These are phyloP conservation scores for Papiliotrema flavescens DNA, from an alignment of 1,284 basidiomycete species.

Conservation along the genomic window DNA sequence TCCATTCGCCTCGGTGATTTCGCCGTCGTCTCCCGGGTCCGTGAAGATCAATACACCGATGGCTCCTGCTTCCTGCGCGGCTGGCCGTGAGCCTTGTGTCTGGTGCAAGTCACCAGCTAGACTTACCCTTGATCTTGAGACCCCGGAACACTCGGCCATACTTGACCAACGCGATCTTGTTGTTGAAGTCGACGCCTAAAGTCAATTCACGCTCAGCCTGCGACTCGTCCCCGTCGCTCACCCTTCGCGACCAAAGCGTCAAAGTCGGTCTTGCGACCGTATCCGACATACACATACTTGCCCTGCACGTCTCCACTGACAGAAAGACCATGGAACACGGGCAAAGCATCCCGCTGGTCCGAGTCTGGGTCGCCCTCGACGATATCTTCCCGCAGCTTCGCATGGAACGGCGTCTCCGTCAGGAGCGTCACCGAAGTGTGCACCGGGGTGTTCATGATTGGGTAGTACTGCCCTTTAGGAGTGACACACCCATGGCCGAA, in stretches of 20 bases:
- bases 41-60: conserved; percentile 67
- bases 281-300: conserved; percentile 74
- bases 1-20: conserved; percentile 72
- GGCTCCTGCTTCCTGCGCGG: conserved; percentile 76
- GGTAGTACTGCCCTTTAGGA: conserved; percentile 58
- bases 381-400: conserved; percentile 50
- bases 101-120: background rate
- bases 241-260: conserved; percentile 57
- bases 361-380: conserved; percentile 51
- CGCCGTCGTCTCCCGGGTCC: conserved; percentile 84
- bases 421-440: conserved; percentile 50
- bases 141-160: conserved; percentile 83
- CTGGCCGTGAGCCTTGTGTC: conserved; percentile 57
- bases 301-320: conserved; percentile 54
- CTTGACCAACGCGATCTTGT: conserved; percentile 76
- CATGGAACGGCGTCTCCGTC: conserved; percentile 47
- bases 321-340: conserved; percentile 47
- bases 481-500: too few relatives aligned
- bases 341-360: conserved; percentile 48
- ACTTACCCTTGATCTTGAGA: conserved; percentile 52
- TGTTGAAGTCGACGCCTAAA: conserved; percentile 66
- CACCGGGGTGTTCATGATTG: conserved; percentile 71
- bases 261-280: conserved; percentile 75
- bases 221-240: conserved; percentile 12
- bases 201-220: background rate